Evolutionary conservation across 352 stramenopile species (phyloP).

Genomic region (Globisporangium paddicum): DNA sequence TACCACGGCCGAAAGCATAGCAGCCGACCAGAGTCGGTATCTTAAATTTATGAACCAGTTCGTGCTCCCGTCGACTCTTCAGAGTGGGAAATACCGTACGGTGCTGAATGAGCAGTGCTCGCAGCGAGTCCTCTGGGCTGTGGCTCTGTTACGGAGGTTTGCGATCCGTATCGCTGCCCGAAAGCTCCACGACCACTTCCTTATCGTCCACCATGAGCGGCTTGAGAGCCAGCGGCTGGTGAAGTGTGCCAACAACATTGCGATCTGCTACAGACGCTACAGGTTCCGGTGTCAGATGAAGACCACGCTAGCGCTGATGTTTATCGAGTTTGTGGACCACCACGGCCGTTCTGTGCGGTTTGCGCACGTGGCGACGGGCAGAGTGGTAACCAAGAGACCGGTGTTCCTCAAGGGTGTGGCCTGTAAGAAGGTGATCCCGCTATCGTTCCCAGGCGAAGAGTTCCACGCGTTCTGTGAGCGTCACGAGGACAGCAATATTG

Average conservation of each 20-base stretch:
- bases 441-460: constrained; percentile 67
- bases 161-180: constrained; percentile 26
- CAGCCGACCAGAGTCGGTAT: constrained; percentile 28
- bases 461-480: constrained; percentile 63
- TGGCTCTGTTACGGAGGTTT: constrained; percentile 39
- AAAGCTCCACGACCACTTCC: constrained; percentile 42
- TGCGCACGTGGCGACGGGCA: constrained; percentile 34
- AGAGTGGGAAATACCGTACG: constrained; percentile 54
- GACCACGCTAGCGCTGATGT: constrained; percentile 41
- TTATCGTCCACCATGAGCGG: constrained; percentile 32
- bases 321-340: constrained; percentile 60
- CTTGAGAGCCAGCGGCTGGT: constrained; percentile 23
- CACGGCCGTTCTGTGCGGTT: constrained; percentile 33
- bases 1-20: not conserved
- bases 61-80: constrained; percentile 49
- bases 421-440: constrained; percentile 44
- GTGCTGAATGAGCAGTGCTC: constrained; percentile 32
- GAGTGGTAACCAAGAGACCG: constrained; percentile 27
- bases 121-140: constrained; percentile 43
- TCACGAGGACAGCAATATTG: constrained; percentile 38
- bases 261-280: constrained; percentile 43
- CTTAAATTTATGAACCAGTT: constrained; percentile 67
- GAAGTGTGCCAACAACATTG: constrained; percentile 28
- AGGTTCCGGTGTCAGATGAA: constrained; percentile 43
- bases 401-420: constrained; percentile 51